Evolutionary conservation across 192 early-diverging fungal genomes (phyloP), one percentile per base, ranked within the genome.

Genomic region (Phlyctochytrium bullatum): DNA sequence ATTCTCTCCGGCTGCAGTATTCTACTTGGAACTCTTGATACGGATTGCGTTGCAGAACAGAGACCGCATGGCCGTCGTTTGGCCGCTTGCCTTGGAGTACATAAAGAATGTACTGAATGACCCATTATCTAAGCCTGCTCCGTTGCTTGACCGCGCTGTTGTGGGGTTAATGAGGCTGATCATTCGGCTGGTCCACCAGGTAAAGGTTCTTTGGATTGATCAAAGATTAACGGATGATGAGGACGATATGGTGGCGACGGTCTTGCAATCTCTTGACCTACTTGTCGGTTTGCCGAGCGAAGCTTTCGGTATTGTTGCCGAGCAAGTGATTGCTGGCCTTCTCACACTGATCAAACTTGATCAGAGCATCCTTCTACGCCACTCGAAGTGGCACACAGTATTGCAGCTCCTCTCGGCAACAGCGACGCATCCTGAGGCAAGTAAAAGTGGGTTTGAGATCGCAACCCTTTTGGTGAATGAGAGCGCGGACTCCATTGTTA

Each of bases 281-380:
- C 68, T 91, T 33, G 76, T 72, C 6, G 69, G 76, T 27, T 73
- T 91, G 51, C 85, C 88, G 23, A 76, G 75, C 23, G 83, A 87
- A 36, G 73, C 86, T 4, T 78, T 88, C 10, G 83, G 81, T 34
- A 73, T 78, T n/a, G 84, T 91, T 23, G 88, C 84, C 1, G 90
- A 90, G 64, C 90, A 90, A 66, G 80, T 88, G 73, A 90, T 88
- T 86, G 86, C 90, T 1, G 92, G 92, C 34, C 77, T 93, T 14
- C 68, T 86, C 47, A 83, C 78, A 56, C 62, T 92, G 1, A 67
- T 89, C 33, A 86, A 89, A 70, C 74, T 82, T 0, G 86, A 89
- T 62, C 66, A 68, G n/a, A 65, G 52, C 6, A 50, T 75, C 24
- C 28, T 82, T 16, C 30, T 63, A 52, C 69, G 62, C 54, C 69